Base-by-base conservation (phyloP, 768 basidiomycete genomes). In the Trametes cingulata region DNA sequence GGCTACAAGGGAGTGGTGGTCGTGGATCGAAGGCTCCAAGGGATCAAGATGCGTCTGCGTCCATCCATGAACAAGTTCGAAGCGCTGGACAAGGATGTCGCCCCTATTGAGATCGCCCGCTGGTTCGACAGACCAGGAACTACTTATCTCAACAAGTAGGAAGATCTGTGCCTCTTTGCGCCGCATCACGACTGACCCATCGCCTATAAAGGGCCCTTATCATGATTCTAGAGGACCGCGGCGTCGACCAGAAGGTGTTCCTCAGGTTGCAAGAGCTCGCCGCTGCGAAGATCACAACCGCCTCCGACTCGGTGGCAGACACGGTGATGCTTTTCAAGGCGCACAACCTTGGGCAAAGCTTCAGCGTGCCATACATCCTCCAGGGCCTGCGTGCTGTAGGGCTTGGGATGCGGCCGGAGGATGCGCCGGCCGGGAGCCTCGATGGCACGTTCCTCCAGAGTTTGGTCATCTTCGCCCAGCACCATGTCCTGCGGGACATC, bases 161-260 rank as follows among this genome's bases (percentile, higher is more conserved):
- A 5, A 10, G 10, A 4, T 33, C 29, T 14, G 75, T 51, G 37
- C 20, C 14, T 14, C 35, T 39, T 7, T 7, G 17, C 27, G n/a
- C 22, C 19, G 5, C 9, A 8, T 14, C 4, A 22, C 10, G 3
- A 25, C 10, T 2, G 20, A 19, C 2, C 33, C 14, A 19, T 60
- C 40, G 20, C 46, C 24, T 29, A 14, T 24, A 1, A 50, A 93
- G 91, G 56, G 82, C 89, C 2, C 69, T 92, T 13, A 80, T 93
- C 27, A 91, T 88, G 86, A 76, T 91, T 3, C 76, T 95, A 7
- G 93, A 95, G 69, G 88, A 90, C 61, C 79, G 87, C 10, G 86
- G 86, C 1, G 86, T 92, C 15, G 74, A 76, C 8, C 76, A 72
- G 60, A 76, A 85, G 0, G 79, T 75, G 3, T 90, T 95, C 67